Conservation (phyloP, 768 basidiomycete species). For the Panellus pusillus region DNA sequence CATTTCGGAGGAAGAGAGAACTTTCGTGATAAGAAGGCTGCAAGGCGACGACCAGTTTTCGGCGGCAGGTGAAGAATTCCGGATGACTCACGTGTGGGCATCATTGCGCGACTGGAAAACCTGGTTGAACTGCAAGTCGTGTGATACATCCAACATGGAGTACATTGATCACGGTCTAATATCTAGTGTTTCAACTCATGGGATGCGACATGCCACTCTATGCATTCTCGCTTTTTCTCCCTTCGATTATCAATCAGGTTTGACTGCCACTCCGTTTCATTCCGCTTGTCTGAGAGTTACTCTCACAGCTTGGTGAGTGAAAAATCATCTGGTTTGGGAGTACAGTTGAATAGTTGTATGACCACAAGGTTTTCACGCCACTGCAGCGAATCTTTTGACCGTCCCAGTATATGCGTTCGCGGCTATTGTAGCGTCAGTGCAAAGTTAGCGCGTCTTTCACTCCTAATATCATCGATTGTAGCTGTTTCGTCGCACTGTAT, state of each 20-base stretch:
- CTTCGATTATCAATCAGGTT: slow-evolving; percentile 60
- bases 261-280: slow-evolving; percentile 11
- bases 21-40: slow-evolving; percentile 61
- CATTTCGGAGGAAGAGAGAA: slow-evolving; percentile 62
- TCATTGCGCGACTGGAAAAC: slow-evolving; percentile 73
- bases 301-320: no score
- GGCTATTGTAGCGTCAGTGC: slow-evolving; percentile 57
- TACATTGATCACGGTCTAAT: not conserved
- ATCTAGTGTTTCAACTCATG: slow-evolving; percentile 66
- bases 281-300: not conserved
- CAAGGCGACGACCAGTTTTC: slow-evolving; percentile 65
- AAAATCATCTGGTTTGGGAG: no score
- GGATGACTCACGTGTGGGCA: slow-evolving; percentile 55
- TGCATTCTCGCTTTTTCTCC: slow-evolving; percentile 52
- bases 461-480: not conserved
- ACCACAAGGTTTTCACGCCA: slow-evolving; percentile 54
- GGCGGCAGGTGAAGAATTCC: slow-evolving; percentile 60
- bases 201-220: slow-evolving; percentile 64
- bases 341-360: not conserved
- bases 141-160: not conserved
- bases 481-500: slow-evolving; percentile 13
- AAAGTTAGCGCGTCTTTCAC: no score
- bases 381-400: slow-evolving; percentile 69
- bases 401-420: slow-evolving; percentile 79
- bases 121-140: slow-evolving; percentile 55